These are phyloP conservation scores for Knufia fluminis DNA, from an alignment of 2,329 filamentous ascomycete species.

Conservation along the genomic window DNA sequence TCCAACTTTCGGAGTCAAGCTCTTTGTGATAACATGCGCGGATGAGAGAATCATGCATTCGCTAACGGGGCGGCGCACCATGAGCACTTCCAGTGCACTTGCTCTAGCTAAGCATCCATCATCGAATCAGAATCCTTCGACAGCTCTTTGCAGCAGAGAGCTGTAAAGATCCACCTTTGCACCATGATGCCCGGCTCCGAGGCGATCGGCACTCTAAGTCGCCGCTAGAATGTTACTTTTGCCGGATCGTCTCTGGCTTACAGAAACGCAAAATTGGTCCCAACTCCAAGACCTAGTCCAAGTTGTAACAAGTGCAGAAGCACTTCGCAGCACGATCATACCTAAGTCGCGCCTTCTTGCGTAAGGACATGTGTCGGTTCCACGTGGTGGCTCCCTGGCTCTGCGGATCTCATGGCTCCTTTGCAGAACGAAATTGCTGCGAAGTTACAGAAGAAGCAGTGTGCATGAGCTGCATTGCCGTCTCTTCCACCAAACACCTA, in stretches of 20 bases:
- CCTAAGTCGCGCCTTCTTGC: not conserved
- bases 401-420: slow-evolving; percentile 9
- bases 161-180: not conserved
- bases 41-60: not conserved
- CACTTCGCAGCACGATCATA: slow-evolving; percentile 1
- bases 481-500: slow-evolving; percentile 11
- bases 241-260: not conserved
- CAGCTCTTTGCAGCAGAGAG: not conserved
- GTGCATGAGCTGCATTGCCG: not conserved
- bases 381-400: slow-evolving; percentile 7
- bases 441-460: not conserved
- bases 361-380: slow-evolving; percentile 3
- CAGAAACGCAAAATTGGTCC: not conserved
- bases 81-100: not conserved
- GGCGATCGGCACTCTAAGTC: not conserved
- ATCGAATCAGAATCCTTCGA: not conserved
- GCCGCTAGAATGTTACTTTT: slow-evolving; percentile 4
- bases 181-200: not conserved
- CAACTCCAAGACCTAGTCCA: not conserved
- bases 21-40: not conserved
- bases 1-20: no score
- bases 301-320: slow-evolving; percentile 3
- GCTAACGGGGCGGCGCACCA: slow-evolving; percentile 1
- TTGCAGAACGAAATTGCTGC: slow-evolving; percentile 6
- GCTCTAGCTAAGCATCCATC: not conserved